Base-by-base conservation (phyloP, 202 grass and related monocot species). In the Setaria viridis region DNA sequence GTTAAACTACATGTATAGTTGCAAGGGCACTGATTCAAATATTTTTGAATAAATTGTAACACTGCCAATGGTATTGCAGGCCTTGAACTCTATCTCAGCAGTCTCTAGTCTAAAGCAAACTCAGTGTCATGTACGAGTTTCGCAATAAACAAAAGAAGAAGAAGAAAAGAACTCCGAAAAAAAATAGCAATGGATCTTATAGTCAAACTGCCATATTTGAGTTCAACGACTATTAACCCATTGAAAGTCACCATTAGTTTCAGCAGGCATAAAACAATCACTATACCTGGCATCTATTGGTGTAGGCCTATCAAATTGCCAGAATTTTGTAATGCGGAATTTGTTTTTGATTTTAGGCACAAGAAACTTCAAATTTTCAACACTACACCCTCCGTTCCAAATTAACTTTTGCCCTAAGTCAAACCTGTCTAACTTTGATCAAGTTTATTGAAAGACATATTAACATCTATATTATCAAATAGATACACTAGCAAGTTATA, bases 41-140 rank as follows among this genome's bases (percentile, higher is more conserved):
- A 80, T 54, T 53, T 41, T 30, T 58, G 13, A 53, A 57, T 73
- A 15, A 62, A 87, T 35, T 70, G 65, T 11, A 71, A 47, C 21
- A 72, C 7, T 55, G 55, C 56, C 20, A 42, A 49, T 49, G 59
- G 34, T 34, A 80, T n/a, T 50, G 30, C 42, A 34, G 16, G 33
- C 30, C 30, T 30, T 48, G 19, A 79, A 62, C 19, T 20, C 20
- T 50, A 70, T 70, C 29, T 13, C 57, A 65, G 46, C 46, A 29
- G 39, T 7, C 37, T 70, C n/a, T 50, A 80, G 45, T 80, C 37
- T 54, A 32, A 75, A 76, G 49, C 1, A 77, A 84, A 84, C 45
- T 15, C 46, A 17, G n/a, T 56, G 25, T 10, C 48, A 68, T 19
- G n/a, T 20, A 68, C 15, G 43, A 84, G 14, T 39, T 25, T 10